phyloP scores from a whole-genome alignment of 2,329 filamentous ascomycete species.

The Aspergillus floridensis region DNA sequence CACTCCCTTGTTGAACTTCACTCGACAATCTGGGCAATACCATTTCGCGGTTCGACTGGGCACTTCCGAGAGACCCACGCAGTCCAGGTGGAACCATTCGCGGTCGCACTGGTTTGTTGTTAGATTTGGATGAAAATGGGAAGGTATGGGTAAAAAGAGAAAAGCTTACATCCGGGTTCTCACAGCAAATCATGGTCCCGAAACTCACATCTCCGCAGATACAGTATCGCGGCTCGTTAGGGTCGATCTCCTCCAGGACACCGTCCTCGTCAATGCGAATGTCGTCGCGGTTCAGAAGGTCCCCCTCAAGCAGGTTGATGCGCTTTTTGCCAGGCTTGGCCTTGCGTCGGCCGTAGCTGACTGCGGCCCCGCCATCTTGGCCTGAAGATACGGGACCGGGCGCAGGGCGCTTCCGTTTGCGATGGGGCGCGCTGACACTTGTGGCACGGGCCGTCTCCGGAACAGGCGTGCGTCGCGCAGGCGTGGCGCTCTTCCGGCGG shows the following conservation, averaged over 20 bases:
- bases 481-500: slow-evolving; percentile 44
- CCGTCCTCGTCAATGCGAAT: slow-evolving; percentile 49
- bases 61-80: slow-evolving; percentile 57
- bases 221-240: slow-evolving; percentile 63
- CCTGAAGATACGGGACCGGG: slow-evolving; percentile 59
- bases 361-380: slow-evolving; percentile 59
- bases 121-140: slow-evolving; percentile 12
- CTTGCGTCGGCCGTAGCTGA: slow-evolving; percentile 60
- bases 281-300: slow-evolving; percentile 29
- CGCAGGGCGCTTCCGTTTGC: slow-evolving; percentile 58
- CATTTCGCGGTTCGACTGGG: slow-evolving; percentile 62
- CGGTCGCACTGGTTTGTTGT: slow-evolving; percentile 53
- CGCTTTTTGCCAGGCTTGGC: slow-evolving; percentile 50
- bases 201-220: slow-evolving; percentile 63
- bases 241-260: slow-evolving; percentile 54
- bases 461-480: slow-evolving; percentile 39
- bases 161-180: slow-evolving; percentile 55
- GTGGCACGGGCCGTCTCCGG: slow-evolving; percentile 43
- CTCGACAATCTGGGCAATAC: slow-evolving; percentile 63
- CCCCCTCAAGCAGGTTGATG: slow-evolving; percentile 41
- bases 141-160: background rate
- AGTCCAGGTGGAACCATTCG: slow-evolving; percentile 66
- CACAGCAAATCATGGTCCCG: slow-evolving; percentile 65
- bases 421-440: slow-evolving; percentile 32
- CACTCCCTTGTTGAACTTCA: slow-evolving; percentile 46